Evolutionary conservation across 2,329 filamentous ascomycete species (phyloP).

Genomic region (Zalaria obscura): DNA sequence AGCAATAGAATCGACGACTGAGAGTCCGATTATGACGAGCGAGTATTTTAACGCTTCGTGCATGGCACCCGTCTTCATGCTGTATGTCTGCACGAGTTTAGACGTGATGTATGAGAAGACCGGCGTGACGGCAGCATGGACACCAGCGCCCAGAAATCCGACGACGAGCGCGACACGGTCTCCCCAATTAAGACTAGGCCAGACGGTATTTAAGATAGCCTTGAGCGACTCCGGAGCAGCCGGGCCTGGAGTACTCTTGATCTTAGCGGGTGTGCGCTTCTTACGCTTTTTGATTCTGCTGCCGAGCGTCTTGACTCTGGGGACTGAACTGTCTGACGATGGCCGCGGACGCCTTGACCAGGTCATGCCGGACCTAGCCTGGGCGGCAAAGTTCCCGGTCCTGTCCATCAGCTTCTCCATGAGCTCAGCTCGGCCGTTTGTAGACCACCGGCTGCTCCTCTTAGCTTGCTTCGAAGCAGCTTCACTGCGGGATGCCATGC

Average conservation of each 20-base stretch:
- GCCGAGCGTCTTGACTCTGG: not conserved
- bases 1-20: constrained; percentile 49
- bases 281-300: not conserved
- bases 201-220: constrained; percentile 53
- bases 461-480: too few species aligned
- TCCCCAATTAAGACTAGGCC: constrained; percentile 44
- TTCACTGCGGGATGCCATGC: too few species aligned
- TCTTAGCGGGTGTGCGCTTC: not conserved
- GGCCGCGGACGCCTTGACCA: constrained; percentile 3
- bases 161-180: constrained; percentile 42
- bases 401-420: constrained; percentile 10
- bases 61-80: constrained; percentile 34
- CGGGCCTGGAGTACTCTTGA: not conserved
- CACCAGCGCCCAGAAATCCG: constrained; percentile 46
- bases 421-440: not conserved
- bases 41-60: constrained; percentile 51
- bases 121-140: constrained; percentile 55
- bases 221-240: constrained; percentile 19
- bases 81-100: constrained; percentile 57
- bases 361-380: constrained; percentile 2
- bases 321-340: constrained; percentile 1
- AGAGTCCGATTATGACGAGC: constrained; percentile 52
- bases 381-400: constrained; percentile 9
- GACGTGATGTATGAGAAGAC: constrained; percentile 66
- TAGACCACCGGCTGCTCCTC: not conserved